Evolutionary conservation across 1,139 yeast species (phyloP).

Genomic region (Saccharomycopsis phalli): DNA sequence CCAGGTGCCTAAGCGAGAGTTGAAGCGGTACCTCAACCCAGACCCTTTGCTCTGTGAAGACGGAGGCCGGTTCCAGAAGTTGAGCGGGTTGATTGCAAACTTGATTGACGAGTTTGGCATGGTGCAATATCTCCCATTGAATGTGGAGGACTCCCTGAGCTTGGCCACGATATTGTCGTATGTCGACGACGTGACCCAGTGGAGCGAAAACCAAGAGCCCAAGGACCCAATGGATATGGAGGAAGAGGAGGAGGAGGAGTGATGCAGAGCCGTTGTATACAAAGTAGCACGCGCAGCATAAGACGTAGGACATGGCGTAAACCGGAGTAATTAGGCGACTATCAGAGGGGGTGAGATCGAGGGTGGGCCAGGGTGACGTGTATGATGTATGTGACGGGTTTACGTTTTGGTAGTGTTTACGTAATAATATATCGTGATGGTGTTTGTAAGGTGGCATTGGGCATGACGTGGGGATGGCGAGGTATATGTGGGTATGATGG

Average conservation of each 20-base stretch:
- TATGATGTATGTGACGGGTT: too few species aligned
- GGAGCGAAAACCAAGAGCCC: constrained; percentile 96
- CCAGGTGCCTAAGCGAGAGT: constrained; percentile 60
- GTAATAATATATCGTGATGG: too few species aligned
- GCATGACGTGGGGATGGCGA: too few species aligned
- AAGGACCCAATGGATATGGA: constrained; percentile 81
- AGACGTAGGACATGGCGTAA: too few species aligned
- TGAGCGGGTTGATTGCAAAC: constrained; percentile 78
- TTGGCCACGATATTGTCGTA: constrained; percentile 80
- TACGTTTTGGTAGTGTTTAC: too few species aligned
- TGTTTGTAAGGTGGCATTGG: too few species aligned
- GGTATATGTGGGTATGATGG: too few species aligned
- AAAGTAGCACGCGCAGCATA: too few species aligned
- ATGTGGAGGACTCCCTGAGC: constrained; percentile 71
- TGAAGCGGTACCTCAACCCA: constrained; percentile 82
- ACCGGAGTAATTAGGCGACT: too few species aligned
- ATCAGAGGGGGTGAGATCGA: too few species aligned
- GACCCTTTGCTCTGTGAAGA: constrained; percentile 68
- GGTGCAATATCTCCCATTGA: constrained; percentile 93
- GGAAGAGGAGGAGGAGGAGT: constrained; percentile 15
- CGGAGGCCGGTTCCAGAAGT: constrained; percentile 48
- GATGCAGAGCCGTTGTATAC: too few species aligned
- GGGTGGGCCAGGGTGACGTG: too few species aligned
- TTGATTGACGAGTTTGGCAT: constrained; percentile 95
- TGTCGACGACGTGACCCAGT: constrained; percentile 94